Percentiles rank a stretch among this genome's conserved stretches.
These are phyloP conservation scores for Pholiota microspora DNA, from an alignment of 768 basidiomycete genomes.

Conservation along the genomic window DNA sequence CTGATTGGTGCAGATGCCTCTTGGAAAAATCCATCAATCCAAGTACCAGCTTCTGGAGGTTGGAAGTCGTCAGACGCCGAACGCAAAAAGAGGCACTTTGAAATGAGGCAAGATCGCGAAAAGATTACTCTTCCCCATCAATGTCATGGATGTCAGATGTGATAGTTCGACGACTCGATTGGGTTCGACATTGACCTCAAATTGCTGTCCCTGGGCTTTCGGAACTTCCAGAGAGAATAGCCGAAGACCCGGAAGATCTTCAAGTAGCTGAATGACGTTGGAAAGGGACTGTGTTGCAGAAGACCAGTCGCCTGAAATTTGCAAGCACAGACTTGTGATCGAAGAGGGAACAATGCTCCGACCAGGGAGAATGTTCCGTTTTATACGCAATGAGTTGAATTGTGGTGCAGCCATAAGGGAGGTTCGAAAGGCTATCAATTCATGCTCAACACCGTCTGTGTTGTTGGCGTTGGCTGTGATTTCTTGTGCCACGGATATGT, in stretches of 20 bases:
- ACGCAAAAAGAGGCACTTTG: constrained; percentile 17
- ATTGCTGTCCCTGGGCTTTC: constrained; percentile 25
- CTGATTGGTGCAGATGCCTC: constrained; percentile 31
- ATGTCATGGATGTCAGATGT: constrained; percentile 24
- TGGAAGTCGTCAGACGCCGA: constrained; percentile 19
- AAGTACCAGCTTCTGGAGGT: constrained; percentile 12
- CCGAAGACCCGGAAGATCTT: constrained; percentile 38
- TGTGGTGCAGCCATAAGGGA: constrained; percentile 32
- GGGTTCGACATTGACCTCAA: constrained; percentile 18
- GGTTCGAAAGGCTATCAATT: constrained; percentile 26
- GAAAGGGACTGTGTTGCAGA: constrained; percentile 17
- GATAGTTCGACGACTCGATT: constrained; percentile 20
- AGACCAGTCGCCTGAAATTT: constrained; percentile 24
- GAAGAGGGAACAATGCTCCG: constrained; percentile 29
- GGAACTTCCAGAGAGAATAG: constrained; percentile 38
- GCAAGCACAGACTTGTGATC: constrained; percentile 33
- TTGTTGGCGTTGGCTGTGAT: constrained; percentile 19
- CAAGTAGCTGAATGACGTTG: constrained; percentile 30
- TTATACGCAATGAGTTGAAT: constrained; percentile 31
- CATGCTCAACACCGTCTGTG: constrained; percentile 16
- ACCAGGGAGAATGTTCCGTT: constrained; percentile 33
- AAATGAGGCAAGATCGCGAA: constrained; percentile 30
- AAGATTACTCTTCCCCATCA: constrained; percentile 27
- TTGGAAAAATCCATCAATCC: constrained; percentile 25
- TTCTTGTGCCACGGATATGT: constrained; percentile 29